Conservation (phyloP, 805 yeast species). For the Yarrowia sp. region DNA sequence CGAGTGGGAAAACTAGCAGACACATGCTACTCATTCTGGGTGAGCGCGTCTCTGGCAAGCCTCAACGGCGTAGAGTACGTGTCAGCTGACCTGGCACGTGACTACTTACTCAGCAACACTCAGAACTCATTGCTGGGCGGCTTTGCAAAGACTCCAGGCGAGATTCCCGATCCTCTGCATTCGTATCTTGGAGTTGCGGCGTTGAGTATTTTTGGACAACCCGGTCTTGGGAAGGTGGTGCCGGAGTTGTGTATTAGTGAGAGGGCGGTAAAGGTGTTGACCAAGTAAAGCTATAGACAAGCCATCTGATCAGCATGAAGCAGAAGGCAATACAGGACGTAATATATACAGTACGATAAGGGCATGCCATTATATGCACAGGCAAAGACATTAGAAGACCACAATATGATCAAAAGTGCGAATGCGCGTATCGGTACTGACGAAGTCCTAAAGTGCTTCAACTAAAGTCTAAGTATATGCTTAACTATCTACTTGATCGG, state of each 20-base stretch:
- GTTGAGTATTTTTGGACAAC: constrained; percentile 31
- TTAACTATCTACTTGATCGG: too few relatives aligned
- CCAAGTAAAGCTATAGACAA: too few relatives aligned
- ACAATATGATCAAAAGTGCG: too few relatives aligned
- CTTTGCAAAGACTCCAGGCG: constrained; percentile 60
- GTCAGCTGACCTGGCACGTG: constrained; percentile 40
- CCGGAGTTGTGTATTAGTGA: constrained; percentile 38
- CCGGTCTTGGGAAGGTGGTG: constrained; percentile 35
- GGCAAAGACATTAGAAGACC: too few relatives aligned
- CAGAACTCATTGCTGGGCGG: constrained; percentile 73
- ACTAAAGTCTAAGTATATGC: too few relatives aligned
- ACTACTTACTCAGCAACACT: constrained; percentile 53
- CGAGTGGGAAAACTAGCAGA: constrained; percentile 81
- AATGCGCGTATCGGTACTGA: too few relatives aligned
- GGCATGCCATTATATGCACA: too few relatives aligned
- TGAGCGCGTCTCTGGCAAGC: constrained; percentile 54
- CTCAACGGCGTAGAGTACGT: constrained; percentile 42
- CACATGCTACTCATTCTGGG: constrained; percentile 89
- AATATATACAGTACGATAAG: too few relatives aligned
- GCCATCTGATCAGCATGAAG: too few relatives aligned
- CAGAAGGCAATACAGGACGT: too few relatives aligned
- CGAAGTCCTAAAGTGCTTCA: too few relatives aligned
- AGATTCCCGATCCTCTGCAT: constrained; percentile 62
- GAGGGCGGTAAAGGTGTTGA: constrained; percentile 28
- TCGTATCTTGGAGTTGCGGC: constrained; percentile 55